A percentile compares a stretch with the other conserved stretches of the same genome.
These are phyloP conservation scores for Plenodomus biglobosus DNA, from an alignment of 2,329 filamentous ascomycete genomes.

Conservation along the genomic window DNA sequence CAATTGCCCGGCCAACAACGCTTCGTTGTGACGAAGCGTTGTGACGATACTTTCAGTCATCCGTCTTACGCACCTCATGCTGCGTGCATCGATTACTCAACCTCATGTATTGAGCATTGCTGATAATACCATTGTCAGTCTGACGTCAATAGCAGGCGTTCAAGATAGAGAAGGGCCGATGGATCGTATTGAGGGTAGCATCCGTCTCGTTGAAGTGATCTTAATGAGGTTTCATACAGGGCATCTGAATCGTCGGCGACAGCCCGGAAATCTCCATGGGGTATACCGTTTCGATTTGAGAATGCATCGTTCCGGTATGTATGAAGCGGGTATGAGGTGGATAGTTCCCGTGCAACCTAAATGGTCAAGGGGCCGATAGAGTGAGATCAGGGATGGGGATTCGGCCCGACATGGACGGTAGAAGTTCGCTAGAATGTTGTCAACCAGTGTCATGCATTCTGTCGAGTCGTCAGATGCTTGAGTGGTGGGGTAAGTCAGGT, in stretches of 20 bases:
- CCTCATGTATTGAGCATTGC: neutral
- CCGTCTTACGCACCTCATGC: neutral
- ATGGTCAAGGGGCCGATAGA: neutral
- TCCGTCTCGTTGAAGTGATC: neutral
- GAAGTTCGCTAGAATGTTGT: conserved; percentile 1
- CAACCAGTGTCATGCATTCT: neutral
- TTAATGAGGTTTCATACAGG: neutral
- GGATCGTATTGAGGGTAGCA: neutral
- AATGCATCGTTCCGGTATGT: too few relatives aligned
- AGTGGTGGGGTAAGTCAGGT: neutral
- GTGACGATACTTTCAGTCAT: neutral
- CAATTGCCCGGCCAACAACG: neutral
- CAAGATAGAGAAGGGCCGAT: neutral
- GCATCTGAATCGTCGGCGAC: neutral
- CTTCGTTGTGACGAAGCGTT: too few relatives aligned
- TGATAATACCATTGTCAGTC: neutral
- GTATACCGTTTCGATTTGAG: neutral
- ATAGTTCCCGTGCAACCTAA: neutral
- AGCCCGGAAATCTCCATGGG: neutral
- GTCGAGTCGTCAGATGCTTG: neutral
- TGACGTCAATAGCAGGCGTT: neutral
- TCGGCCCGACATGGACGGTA: conserved; percentile 1
- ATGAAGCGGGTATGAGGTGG: neutral
- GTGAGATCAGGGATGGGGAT: neutral
- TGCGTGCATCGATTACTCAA: neutral